Percentiles rank a stretch among this genome's conserved stretches.
Conservation (phyloP, 306 rosid genomes). For the Quercus alba region DNA sequence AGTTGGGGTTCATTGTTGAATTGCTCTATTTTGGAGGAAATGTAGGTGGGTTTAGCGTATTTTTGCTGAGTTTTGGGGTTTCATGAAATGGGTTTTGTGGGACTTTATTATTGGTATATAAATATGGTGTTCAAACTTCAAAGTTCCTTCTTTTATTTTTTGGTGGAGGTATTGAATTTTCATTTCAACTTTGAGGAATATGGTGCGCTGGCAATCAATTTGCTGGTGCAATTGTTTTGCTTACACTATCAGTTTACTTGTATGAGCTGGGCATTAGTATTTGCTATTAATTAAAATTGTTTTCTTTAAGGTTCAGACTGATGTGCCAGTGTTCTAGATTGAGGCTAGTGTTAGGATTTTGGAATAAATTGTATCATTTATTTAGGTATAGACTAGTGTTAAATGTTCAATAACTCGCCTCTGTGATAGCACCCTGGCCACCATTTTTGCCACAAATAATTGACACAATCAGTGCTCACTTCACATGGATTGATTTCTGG, state of each 20-base stretch:
- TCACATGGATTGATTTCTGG: neutral
- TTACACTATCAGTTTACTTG: neutral
- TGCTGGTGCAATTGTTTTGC: neutral
- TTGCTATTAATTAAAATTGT: neutral
- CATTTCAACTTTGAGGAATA: neutral
- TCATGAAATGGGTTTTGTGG: neutral
- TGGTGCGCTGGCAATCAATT: neutral
- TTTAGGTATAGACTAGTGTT: neutral
- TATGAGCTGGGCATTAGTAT: neutral
- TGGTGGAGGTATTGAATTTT: neutral
- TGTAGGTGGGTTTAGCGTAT: slow-evolving; percentile 8
- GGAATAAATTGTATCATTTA: neutral
- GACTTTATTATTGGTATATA: neutral
- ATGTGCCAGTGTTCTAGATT: neutral
- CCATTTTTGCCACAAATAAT: neutral
- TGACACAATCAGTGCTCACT: neutral
- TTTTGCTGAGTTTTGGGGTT: neutral
- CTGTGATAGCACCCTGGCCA: neutral
- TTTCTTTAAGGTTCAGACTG: neutral
- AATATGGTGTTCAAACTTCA: neutral
- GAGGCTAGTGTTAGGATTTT: neutral
- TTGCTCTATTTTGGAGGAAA: slow-evolving; percentile 5
- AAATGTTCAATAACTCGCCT: neutral
- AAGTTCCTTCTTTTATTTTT: neutral
- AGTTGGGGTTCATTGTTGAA: neutral